Conservation (phyloP, 352 stramenopile genomes). For the Phytophthora rubi region DNA sequence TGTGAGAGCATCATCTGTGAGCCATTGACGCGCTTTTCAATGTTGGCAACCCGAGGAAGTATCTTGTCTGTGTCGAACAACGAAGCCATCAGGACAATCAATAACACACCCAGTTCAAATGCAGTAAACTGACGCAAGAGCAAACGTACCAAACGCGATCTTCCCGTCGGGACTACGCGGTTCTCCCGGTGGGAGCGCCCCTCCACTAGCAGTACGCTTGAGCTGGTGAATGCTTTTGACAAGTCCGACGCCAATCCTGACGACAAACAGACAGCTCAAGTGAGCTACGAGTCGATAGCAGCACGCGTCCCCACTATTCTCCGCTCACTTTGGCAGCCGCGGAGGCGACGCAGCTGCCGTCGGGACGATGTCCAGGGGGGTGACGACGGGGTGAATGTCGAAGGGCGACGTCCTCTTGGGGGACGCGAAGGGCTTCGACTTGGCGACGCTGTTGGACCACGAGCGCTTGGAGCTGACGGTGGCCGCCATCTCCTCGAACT, state of each 20-base stretch:
- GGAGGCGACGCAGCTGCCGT: constrained; percentile 31
- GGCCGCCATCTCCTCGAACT: constrained; percentile 72
- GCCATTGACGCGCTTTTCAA: constrained; percentile 63
- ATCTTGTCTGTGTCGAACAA: constrained; percentile 55
- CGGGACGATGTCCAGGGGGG: constrained; percentile 34
- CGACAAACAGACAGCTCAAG: neutral
- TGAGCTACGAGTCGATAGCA: neutral
- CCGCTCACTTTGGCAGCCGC: constrained; percentile 56
- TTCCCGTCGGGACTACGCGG: constrained; percentile 62
- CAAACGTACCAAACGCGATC: constrained; percentile 59
- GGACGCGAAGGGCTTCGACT: constrained; percentile 32
- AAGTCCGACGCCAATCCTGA: constrained; percentile 29
- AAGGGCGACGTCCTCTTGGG: constrained; percentile 20
- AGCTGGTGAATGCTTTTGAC: constrained; percentile 59
- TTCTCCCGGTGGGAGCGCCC: constrained; percentile 31
- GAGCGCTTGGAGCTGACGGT: constrained; percentile 65
- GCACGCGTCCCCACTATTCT: neutral
- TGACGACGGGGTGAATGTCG: constrained; percentile 42
- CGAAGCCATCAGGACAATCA: neutral
- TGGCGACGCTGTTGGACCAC: constrained; percentile 71
- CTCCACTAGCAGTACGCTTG: constrained; percentile 36
- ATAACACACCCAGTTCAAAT: neutral
- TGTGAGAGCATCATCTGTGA: constrained; percentile 50
- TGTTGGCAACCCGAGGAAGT: constrained; percentile 71
- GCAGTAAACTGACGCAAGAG: neutral